Conservation (phyloP, 176 grass and related monocot genomes). For the Carex cristatella region DNA sequence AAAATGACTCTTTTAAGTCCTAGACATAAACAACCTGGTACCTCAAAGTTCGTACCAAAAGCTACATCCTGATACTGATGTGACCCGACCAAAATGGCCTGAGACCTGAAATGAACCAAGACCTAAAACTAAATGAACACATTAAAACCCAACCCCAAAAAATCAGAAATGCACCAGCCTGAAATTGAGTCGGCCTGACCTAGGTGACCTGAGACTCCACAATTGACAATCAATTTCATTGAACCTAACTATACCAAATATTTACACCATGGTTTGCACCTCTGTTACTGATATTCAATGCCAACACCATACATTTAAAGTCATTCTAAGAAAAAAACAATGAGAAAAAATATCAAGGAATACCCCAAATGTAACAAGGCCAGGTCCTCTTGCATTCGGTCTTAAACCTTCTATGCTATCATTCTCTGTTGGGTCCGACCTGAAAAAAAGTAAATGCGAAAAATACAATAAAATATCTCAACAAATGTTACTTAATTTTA, state of each 20-base stretch:
- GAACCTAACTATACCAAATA: not conserved
- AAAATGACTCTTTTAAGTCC: not conserved
- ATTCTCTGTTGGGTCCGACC: conserved; percentile 99
- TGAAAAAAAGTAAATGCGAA: conserved; percentile 28
- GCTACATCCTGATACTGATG: not conserved
- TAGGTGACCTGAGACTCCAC: not conserved
- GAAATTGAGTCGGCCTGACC: not conserved
- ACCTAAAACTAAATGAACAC: conserved; percentile 2
- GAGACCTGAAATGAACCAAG: not conserved
- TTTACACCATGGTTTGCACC: not conserved
- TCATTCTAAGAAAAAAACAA: conserved; percentile 9
- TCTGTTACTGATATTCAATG: not conserved
- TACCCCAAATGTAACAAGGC: conserved; percentile 98
- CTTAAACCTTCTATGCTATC: conserved; percentile 96
- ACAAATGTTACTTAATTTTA: conserved; percentile 14
- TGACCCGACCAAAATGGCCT: not conserved
- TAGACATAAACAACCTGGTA: not conserved
- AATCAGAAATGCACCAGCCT: not conserved
- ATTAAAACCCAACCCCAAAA: not conserved
- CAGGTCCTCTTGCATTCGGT: conserved; percentile 98
- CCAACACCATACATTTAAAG: not conserved
- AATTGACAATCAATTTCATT: not conserved
- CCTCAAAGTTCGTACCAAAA: not conserved
- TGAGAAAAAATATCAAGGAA: not conserved
- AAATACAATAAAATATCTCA: not conserved